Conservation (phyloP, 345 rosid genomes). For the Lepidium sativum region DNA sequence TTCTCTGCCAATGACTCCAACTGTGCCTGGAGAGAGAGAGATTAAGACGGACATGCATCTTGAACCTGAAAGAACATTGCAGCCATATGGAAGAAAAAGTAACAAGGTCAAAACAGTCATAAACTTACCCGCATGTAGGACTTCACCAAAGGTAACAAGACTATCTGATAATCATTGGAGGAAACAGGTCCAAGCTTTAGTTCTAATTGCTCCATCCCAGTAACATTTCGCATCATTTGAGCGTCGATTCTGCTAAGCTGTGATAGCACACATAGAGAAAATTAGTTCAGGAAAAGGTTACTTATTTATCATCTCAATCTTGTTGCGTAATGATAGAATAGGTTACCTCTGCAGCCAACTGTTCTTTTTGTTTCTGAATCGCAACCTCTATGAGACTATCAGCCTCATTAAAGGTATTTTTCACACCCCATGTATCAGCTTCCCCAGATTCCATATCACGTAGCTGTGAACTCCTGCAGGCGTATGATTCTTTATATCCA, state of each 20-base stretch:
- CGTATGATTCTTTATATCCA: constrained; percentile 58
- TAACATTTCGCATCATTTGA: constrained; percentile 52
- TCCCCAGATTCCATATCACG: constrained; percentile 86
- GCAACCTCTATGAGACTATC: constrained; percentile 74
- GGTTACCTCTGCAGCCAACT: constrained; percentile 65
- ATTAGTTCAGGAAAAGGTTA: neutral
- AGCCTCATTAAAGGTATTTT: constrained; percentile 56
- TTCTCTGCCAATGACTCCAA: constrained; percentile 89
- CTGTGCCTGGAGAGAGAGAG: constrained; percentile 38
- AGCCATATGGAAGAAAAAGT: neutral
- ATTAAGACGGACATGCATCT: neutral
- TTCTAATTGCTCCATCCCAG: constrained; percentile 80
- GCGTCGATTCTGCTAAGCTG: constrained; percentile 92
- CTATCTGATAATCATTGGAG: constrained; percentile 53
- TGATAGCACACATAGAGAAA: constrained; percentile 15
- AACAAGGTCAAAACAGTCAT: constrained; percentile 6
- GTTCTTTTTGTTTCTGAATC: constrained; percentile 75
- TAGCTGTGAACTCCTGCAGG: constrained; percentile 53
- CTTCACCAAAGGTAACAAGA: constrained; percentile 59
- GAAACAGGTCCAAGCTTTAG: constrained; percentile 68
- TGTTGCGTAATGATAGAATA: constrained; percentile 12
- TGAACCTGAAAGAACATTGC: neutral
- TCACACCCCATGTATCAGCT: constrained; percentile 63
- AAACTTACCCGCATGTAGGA: constrained; percentile 71
- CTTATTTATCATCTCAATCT: no score